These are phyloP conservation scores for Geotrichum fermentans DNA, from an alignment of 1,139 yeast genomes.

Conservation along the genomic window DNA sequence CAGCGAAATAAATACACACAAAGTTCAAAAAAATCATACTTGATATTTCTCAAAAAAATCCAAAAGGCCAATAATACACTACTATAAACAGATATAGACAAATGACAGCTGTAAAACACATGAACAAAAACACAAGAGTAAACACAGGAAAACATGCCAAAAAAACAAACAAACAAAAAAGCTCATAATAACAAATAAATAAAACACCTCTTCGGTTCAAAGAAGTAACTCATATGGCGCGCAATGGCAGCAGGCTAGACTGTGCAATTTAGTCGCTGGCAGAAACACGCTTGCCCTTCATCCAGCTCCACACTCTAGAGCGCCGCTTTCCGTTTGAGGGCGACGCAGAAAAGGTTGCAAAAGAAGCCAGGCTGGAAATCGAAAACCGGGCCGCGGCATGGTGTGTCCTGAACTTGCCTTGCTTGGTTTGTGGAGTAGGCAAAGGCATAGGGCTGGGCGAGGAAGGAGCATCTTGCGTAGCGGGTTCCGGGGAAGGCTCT, in stretches of 20 bases:
- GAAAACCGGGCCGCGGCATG: constrained; percentile 10
- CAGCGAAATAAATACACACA: too few relatives aligned
- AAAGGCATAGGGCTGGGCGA: background rate
- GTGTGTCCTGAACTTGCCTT: background rate
- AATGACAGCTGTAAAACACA: too few relatives aligned
- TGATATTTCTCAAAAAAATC: too few relatives aligned
- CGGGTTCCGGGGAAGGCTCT: background rate
- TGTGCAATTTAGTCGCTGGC: background rate
- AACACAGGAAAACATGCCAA: background rate
- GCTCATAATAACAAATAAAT: background rate
- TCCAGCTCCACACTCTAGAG: constrained; percentile 15
- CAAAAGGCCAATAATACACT: too few relatives aligned
- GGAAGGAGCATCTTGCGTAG: background rate
- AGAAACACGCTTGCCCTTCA: constrained; percentile 2
- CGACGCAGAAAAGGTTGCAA: constrained; percentile 1
- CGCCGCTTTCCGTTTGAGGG: background rate
- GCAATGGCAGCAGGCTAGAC: too few relatives aligned
- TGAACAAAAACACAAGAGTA: too few relatives aligned
- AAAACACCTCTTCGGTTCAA: too few relatives aligned
- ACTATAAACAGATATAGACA: too few relatives aligned
- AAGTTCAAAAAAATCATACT: too few relatives aligned
- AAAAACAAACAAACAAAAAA: background rate
- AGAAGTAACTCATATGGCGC: too few relatives aligned
- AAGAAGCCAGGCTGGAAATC: constrained; percentile 4
- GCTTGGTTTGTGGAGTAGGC: background rate